Evolutionary conservation across 176 grass and related monocot species (phyloP).

Genomic region (Bonia amplexicaulis): DNA sequence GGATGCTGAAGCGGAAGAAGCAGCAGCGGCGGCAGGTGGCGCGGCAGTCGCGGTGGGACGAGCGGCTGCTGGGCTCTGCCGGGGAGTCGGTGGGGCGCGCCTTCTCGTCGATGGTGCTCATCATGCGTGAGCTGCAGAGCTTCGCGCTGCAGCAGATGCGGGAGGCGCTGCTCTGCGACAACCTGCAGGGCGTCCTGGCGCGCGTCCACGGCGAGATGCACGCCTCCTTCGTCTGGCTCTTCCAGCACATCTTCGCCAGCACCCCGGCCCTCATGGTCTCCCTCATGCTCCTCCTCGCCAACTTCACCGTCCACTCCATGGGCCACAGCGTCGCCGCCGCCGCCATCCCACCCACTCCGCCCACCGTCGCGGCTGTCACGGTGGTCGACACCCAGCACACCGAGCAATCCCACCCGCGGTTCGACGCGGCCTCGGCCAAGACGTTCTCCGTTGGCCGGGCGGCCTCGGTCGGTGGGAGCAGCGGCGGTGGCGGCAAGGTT

Average conservation of each 20-base stretch:
- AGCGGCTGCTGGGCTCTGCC: conserved; percentile 38
- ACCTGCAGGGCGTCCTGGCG: conserved; percentile 54
- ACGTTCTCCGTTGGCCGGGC: conserved; percentile 50
- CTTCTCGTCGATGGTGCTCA: conserved; percentile 97
- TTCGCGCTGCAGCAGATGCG: conserved; percentile 67
- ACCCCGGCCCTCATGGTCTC: conserved; percentile 89
- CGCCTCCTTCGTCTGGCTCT: conserved; percentile 93
- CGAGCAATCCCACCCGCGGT: conserved; percentile 5
- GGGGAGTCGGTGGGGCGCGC: conserved; percentile 63
- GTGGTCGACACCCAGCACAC: conserved; percentile 21
- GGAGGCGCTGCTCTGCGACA: conserved; percentile 50
- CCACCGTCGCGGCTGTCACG: not conserved
- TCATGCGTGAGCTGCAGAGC: conserved; percentile 87
- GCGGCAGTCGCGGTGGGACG: conserved; percentile 39
- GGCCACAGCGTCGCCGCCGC: conserved; percentile 32
- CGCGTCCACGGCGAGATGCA: conserved; percentile 80
- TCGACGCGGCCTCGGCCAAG: conserved; percentile 38
- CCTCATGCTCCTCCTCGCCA: conserved; percentile 92
- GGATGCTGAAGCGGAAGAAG: conserved; percentile 86
- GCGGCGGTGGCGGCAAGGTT: conserved; percentile 50
- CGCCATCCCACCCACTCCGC: conserved; percentile 16
- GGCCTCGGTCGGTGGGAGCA: conserved; percentile 57
- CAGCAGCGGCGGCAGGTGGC: conserved; percentile 22
- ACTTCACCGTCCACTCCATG: conserved; percentile 97
- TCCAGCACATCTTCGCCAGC: conserved; percentile 91